phyloP scores from a whole-genome alignment of 1,284 basidiomycete species.

The Naganishia cerealis region DNA sequence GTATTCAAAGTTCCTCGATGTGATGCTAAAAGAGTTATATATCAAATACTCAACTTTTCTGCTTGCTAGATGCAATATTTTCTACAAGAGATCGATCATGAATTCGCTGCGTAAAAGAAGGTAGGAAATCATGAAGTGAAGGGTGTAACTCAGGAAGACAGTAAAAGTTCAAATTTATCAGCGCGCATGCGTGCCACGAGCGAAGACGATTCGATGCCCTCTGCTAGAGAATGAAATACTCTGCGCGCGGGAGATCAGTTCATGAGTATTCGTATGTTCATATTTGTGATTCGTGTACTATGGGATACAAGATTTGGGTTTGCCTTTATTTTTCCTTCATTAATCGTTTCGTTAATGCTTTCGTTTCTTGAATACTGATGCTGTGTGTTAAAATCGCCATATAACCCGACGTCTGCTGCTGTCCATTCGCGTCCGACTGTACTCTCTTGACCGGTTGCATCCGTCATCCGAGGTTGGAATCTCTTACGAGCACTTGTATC shows the following conservation, averaged over 20 bases:
- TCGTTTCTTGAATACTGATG: slow-evolving; percentile 1
- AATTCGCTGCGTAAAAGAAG: slow-evolving; percentile 3
- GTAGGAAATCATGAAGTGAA: background rate
- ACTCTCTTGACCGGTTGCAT: background rate
- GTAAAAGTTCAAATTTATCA: background rate
- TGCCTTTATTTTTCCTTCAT: background rate
- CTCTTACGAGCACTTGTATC: slow-evolving; percentile 43
- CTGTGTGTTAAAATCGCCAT: background rate
- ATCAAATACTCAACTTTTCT: background rate
- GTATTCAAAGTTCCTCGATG: slow-evolving; percentile 41
- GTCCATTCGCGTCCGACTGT: background rate
- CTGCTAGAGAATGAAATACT: background rate
- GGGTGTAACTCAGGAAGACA: background rate
- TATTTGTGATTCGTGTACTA: slow-evolving; percentile 13
- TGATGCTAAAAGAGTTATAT: background rate
- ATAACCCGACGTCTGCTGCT: background rate
- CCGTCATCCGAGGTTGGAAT: background rate
- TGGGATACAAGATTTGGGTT: slow-evolving; percentile 13
- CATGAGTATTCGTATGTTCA: slow-evolving; percentile 21
- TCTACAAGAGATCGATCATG: slow-evolving; percentile 17
- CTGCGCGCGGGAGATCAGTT: background rate
- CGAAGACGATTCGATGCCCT: background rate
- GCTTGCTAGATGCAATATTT: slow-evolving; percentile 22
- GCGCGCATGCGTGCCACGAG: background rate
- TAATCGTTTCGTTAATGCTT: background rate